Evolutionary conservation across 2,329 filamentous ascomycete genomes (phyloP), one percentile per base, ranked within the genome.

Genomic region (Pezicula rhizophila): DNA sequence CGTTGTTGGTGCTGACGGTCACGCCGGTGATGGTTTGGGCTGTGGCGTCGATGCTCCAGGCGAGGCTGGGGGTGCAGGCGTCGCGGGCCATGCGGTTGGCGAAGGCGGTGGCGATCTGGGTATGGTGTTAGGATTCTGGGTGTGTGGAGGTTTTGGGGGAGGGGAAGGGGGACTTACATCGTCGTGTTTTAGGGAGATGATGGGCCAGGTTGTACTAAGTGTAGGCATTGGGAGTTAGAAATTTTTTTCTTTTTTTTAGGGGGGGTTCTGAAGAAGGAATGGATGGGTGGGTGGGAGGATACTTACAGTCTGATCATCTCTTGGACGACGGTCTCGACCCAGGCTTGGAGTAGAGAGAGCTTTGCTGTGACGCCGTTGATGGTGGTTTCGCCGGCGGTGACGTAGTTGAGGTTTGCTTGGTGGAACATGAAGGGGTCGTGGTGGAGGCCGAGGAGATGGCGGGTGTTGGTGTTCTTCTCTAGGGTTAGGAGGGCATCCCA

Each of bases 391-490:
- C 35, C 45, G 7, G 73, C 69, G 46, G 77, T 78, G 3, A 66
- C 66, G 40, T 75, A 72, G 48, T 78, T 74, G 51, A 79, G 58
- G 59, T 84, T 84, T 49, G 78, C 78, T 65, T 84, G 79, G 62
- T 84, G 80, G 69, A 84, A 73, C 60, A 63, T 63, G 50, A 52
- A 63, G 2, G 58, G 52, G 34, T 63, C 60, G 33, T 57, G 57
- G 48, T 60, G 70, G 5, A 84, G 69, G 11, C 71, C 74, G 34
- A 83, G 70, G 18, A 83, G 66, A 57, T 82, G 75, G 31, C 78
- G 72, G 28, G 76, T 74, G 44, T 78, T 80, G 42, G 76, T 77
- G 4, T 66, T 61, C 45, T 71, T 71, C 45, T 80, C 78, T 35
- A 72, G 66, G 3, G 64, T 62, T 7, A 84, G 65, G 5, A 84